Conservation (phyloP, 768 basidiomycete species). For the Leccinum aurantiacum region DNA sequence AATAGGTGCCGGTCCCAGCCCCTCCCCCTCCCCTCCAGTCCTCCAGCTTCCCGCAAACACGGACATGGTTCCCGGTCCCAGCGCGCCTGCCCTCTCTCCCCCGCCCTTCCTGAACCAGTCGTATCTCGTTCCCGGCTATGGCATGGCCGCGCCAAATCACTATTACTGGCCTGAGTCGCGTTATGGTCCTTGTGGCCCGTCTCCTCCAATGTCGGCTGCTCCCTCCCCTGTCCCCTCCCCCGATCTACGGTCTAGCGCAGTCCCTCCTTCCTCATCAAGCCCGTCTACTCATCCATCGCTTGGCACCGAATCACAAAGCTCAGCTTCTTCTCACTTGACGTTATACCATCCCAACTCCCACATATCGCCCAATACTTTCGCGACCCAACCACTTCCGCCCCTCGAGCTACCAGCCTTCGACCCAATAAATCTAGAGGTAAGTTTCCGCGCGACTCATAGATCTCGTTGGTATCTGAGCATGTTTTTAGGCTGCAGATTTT, state of each 20-base stretch:
- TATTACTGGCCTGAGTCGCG: conserved; percentile 25
- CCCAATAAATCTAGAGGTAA: conserved; percentile 16
- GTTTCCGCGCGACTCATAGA: not conserved
- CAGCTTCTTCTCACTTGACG: conserved; percentile 18
- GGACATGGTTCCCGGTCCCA: not conserved
- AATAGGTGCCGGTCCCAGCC: not conserved
- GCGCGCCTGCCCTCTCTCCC: not conserved
- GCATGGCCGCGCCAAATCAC: conserved; percentile 17
- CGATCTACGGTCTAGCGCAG: conserved; percentile 5
- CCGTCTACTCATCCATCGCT: conserved; percentile 11
- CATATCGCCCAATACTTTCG: conserved; percentile 11
- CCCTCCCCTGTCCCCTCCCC: conserved; percentile 42
- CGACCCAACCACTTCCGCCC: conserved; percentile 6
- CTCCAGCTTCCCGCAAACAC: not conserved
- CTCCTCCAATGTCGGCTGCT: conserved; percentile 53
- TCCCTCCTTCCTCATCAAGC: conserved; percentile 16
- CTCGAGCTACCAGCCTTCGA: not conserved
- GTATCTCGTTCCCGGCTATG: not conserved
- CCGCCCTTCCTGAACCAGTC: not conserved
- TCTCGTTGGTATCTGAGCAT: not conserved
- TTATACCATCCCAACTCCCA: conserved; percentile 11
- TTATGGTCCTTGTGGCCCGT: conserved; percentile 44
- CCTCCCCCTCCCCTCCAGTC: not conserved
- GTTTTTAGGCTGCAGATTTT: conserved; percentile 11
- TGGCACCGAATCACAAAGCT: conserved; percentile 18